Base-by-base conservation (phyloP, 805 yeast genomes). In the Saturnispora silvae region DNA sequence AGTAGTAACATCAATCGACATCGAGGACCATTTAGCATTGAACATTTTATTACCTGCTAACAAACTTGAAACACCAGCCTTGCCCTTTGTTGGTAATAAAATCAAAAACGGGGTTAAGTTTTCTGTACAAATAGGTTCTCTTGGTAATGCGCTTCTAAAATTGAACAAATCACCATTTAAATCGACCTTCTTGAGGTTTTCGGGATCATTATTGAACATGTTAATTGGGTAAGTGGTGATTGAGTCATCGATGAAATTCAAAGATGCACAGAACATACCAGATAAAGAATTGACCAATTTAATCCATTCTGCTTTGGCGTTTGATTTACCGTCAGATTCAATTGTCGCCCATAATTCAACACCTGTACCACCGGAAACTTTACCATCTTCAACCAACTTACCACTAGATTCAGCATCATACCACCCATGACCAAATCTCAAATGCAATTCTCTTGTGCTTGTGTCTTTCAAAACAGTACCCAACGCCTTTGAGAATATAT, bases 101-200 rank as follows among this genome's bases (percentile, higher is more conserved):
- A 86, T 87, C 44, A 92, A 57, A 48, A 89, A 85, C 0, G 98
- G 97, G 0, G 98, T 89, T 52, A 92, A 67, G 59, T 92, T 92
- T 56, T 92, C 98, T 0, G 98, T 92, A 59, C 98, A 92, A 14
- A 92, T 77, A 0, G 96, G 95, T 53, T 92, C 98, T 43, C 89
- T 74, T 1, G 98, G 96, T 34, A 92, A 68, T 0, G 96, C 82
- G 5, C 96, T 95, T 43, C 94, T 68, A 44, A 87, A 53, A 16
- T 79, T 58, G 49, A 65, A 81, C 19, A 77, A 52, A 4, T 64
- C 53, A 39, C 71, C 68, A 20, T 51, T 44, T 3, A 66, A 53
- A 2, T 49, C 47, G 17, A 49, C 45, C 43, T 45, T 50, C 3
- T 45, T 40, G n/a, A 46, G 24, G 15, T 48, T 32, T 8, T 48